Evolutionary conservation across 2,329 filamentous ascomycete species (phyloP), one percentile per base, ranked within the genome.

Genomic region (Fusarium liriodendri): DNA sequence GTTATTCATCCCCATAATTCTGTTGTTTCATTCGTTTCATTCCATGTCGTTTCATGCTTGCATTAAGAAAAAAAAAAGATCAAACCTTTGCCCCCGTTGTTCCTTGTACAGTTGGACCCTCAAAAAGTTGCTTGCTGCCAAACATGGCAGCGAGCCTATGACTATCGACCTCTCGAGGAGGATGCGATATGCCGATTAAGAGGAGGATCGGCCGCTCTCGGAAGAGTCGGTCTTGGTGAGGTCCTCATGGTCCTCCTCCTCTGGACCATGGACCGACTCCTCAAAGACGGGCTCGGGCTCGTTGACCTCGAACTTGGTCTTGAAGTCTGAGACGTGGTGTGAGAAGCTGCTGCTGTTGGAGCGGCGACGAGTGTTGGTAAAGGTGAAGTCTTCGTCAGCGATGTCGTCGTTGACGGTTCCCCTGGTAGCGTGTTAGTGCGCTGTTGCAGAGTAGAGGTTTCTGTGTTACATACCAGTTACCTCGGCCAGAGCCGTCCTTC

Each of bases 261-360:
- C 85, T 61, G 92, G 88, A 33, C 94, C 95, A 80, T 97, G 94
- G 68, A 97, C 72, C 64, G 90, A 89, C 84, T 98, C 95, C 83
- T 98, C 95, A 77, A 98, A 98, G 80, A 97, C 94, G 45, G 95
- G 95, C 80, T 98, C 96, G 20, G 90, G 88, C 78, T 98, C 97
- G 81, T 95, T 89, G 77, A 94, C 88, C 84, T 99, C 97, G 82
- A 98, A 98, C 87, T 99, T 99, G 84, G 95, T 97, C 89, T 97
- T 97, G 87, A 98, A 94, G 82, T 95, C 91, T 70, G 90, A 89
- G 77, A 94, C 86, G 78, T 91, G 88, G 79, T 91, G 89, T 64
- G 90, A 91, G 78, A 93, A 89, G 79, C 89, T 91, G 85, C 92
- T 95, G 82, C 93, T 96, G 87, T 98, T 98, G 85, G 94, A 97